Base-by-base conservation (phyloP, 495 filamentous ascomycete species). In the Hypoxylon crocopeplum region DNA sequence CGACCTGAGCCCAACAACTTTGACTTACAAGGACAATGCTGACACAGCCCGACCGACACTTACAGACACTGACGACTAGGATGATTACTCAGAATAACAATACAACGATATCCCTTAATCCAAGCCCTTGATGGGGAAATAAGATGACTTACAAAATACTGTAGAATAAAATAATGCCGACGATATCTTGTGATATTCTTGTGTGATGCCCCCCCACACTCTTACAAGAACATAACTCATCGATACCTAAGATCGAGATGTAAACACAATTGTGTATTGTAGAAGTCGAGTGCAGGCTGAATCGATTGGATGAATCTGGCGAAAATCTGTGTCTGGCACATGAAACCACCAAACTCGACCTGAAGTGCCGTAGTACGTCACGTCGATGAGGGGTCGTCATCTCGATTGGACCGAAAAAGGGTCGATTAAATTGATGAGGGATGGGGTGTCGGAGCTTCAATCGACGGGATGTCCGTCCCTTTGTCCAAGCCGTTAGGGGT, bases 301-400 rank as follows among this genome's bases (percentile, higher is more conserved):
- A 62, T 56, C 38, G 24, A 55, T 55, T 56, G 50, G 51, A 25
- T 16, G 27, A 53, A 53, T 51, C 33, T 42, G 45, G 45, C 21
- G 21, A 55, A 24, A 51, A 4, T 27, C 4, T 27, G 4, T 32
- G 20, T 39, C 42, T 42, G 48, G 42, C 54, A 64, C 54, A 53
- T 64, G 60, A 64, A 64, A 64, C 60, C 30, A n/a, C 54, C 34
- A 25, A 56, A 47, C 21, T 56, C 34, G 40, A 40, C 40, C 42
- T 27, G 20, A 42, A 16, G n/a, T n/a, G n/a, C n/a, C n/a, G n/a
- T n/a, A n/a, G n/a, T 57, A 64, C 60, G 60, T 64, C 60, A 64
- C 54, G 20, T 53, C 27, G 15, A 51, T 39, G 60, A 64, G 60
- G 54, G 60, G 60, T 61, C 33, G 15, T 37, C 25, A 3, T 44